Evolutionary conservation across 2,329 filamentous ascomycete genomes (phyloP).

Genomic region (Massarina eburnea): DNA sequence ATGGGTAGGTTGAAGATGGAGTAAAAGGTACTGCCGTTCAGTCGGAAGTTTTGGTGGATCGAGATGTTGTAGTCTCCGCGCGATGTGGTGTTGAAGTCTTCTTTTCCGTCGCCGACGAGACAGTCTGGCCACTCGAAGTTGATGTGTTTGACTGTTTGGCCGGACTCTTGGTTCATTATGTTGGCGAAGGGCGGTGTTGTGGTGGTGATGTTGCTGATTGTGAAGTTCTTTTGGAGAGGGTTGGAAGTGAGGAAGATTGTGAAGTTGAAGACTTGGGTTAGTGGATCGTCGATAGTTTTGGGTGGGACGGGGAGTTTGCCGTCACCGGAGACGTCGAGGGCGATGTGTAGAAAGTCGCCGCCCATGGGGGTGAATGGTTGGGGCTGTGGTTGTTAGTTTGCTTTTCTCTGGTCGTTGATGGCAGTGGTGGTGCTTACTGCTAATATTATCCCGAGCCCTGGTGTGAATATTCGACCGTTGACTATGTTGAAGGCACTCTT

Average conservation of each 20-base stretch:
- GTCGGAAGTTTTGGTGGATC: slow-evolving; percentile 69
- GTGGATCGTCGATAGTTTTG: slow-evolving; percentile 52
- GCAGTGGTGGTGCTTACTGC: slow-evolving; percentile 40
- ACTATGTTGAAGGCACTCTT: slow-evolving; percentile 56
- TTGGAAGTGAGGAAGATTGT: slow-evolving; percentile 69
- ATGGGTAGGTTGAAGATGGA: slow-evolving; percentile 73
- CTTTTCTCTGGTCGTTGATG: background rate
- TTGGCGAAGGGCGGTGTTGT: slow-evolving; percentile 57
- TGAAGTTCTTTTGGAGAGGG: slow-evolving; percentile 65
- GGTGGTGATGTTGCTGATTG: slow-evolving; percentile 64
- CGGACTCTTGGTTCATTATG: slow-evolving; percentile 64
- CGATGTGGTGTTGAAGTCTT: slow-evolving; percentile 47
- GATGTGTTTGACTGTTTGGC: slow-evolving; percentile 72
- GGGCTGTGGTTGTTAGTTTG: slow-evolving; percentile 21
- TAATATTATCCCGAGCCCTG: slow-evolving; percentile 67
- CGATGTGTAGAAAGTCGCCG: slow-evolving; percentile 59
- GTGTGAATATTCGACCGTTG: slow-evolving; percentile 69
- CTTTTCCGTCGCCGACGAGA: slow-evolving; percentile 61
- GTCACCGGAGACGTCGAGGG: slow-evolving; percentile 67
- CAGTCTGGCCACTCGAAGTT: slow-evolving; percentile 73
- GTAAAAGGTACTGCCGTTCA: slow-evolving; percentile 66
- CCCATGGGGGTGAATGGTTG: slow-evolving; percentile 43
- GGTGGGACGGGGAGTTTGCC: slow-evolving; percentile 64
- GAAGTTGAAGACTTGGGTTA: slow-evolving; percentile 64
- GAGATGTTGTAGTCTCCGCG: slow-evolving; percentile 70